Percentiles rank a stretch among this genome's conserved stretches.
These are phyloP conservation scores for Naganishia randhawae DNA, from an alignment of 768 basidiomycete species.

Conservation along the genomic window DNA sequence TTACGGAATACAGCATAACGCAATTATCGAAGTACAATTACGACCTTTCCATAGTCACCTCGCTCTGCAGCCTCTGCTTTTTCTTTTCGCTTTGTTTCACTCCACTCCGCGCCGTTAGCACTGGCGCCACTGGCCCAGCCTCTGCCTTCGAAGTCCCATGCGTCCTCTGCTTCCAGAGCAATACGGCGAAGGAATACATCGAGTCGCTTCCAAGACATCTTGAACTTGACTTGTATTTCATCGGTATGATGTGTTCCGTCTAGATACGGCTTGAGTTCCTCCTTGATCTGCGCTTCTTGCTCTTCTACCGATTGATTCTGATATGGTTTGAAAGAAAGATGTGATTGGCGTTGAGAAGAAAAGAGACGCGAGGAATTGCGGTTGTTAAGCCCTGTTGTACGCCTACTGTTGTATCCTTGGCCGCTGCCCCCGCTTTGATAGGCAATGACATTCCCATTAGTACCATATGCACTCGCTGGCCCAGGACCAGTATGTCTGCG, in stretches of 20 bases:
- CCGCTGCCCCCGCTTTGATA: conserved; percentile 12
- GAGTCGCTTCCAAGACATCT: conserved; percentile 76
- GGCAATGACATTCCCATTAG: neutral
- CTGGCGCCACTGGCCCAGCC: conserved; percentile 1
- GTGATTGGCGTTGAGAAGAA: conserved; percentile 9
- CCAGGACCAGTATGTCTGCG: neutral
- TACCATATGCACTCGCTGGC: neutral
- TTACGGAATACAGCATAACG: neutral
- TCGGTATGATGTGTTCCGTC: conserved; percentile 91
- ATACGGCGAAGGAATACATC: conserved; percentile 56
- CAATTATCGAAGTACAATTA: conserved; percentile 27
- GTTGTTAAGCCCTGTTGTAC: conserved; percentile 1
- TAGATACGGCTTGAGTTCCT: conserved; percentile 55
- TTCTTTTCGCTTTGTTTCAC: conserved; percentile 21
- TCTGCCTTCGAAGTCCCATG: neutral
- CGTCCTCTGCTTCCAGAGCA: conserved; percentile 50
- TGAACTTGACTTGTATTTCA: conserved; percentile 77
- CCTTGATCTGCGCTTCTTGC: conserved; percentile 36
- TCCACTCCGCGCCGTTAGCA: conserved; percentile 6
- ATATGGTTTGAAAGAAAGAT: conserved; percentile 9
- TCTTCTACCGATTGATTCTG: conserved; percentile 11
- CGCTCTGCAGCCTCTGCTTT: conserved; percentile 15
- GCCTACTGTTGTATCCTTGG: conserved; percentile 9
- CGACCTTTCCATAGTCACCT: conserved; percentile 31
- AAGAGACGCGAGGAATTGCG: neutral